Conservation (phyloP, 108 stramenopile genomes). For the Pseudonitzschia multiseries region DNA sequence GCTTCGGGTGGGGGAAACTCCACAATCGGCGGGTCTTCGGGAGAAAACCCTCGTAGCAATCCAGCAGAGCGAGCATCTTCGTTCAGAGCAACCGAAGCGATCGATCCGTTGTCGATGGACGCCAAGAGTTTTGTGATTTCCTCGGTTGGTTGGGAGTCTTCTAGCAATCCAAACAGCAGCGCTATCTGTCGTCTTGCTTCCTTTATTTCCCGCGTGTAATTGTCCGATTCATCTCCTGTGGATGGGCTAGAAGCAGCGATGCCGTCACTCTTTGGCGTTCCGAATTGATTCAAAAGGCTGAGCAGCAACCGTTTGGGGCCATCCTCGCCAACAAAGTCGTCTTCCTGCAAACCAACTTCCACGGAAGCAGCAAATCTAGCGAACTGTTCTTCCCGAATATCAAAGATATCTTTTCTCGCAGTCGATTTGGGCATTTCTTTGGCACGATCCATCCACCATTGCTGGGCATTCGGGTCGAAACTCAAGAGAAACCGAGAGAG, state of each 20-base stretch:
- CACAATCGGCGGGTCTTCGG: slow-evolving; percentile 23
- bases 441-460: slow-evolving; percentile 27
- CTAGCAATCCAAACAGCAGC: slow-evolving; percentile 53
- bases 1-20: slow-evolving; percentile 38
- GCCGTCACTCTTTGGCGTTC: slow-evolving; percentile 7
- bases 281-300: slow-evolving; percentile 34
- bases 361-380: slow-evolving; percentile 57
- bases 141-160: slow-evolving; percentile 50
- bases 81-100: slow-evolving; percentile 20
- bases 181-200: slow-evolving; percentile 67
- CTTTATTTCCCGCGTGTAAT: slow-evolving; percentile 18
- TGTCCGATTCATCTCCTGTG: background rate
- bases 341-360: slow-evolving; percentile 51
- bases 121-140: slow-evolving; percentile 55
- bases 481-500: slow-evolving; percentile 40
- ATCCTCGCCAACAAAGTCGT: slow-evolving; percentile 42
- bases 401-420: slow-evolving; percentile 10
- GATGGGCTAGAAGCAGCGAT: background rate
- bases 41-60: slow-evolving; percentile 25
- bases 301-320: slow-evolving; percentile 39
- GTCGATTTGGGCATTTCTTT: slow-evolving; percentile 16
- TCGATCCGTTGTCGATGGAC: slow-evolving; percentile 54
- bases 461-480: slow-evolving; percentile 35
- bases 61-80: slow-evolving; percentile 35
- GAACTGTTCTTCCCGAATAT: slow-evolving; percentile 38